Evolutionary conservation across 345 rosid species (phyloP).

Genomic region (Pugionium dolabratum): DNA sequence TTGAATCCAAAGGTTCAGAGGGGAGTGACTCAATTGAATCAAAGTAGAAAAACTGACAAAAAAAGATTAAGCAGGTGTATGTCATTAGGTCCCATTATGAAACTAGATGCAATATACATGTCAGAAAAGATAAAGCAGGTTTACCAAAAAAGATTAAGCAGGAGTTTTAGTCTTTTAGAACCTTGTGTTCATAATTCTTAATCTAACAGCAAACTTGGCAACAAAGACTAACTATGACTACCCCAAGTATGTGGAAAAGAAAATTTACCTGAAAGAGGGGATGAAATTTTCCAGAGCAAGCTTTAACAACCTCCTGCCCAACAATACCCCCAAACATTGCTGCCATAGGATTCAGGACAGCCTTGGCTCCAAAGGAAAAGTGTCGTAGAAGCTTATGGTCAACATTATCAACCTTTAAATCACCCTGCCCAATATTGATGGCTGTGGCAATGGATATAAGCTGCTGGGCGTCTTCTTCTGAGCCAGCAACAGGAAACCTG

Average conservation of each 20-base stretch:
- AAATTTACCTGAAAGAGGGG: conserved; percentile 85
- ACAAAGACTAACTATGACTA: conserved; percentile 10
- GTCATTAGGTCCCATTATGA: conserved; percentile 2
- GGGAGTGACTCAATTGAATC: conserved; percentile 97
- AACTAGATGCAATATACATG: conserved; percentile 4
- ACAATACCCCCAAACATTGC: conserved; percentile 99
- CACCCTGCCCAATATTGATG: conserved; percentile 73
- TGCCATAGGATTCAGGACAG: conserved; percentile 98
- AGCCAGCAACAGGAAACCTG: conserved; percentile 82
- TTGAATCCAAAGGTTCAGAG: conserved; percentile 63
- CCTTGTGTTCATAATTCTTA: not conserved
- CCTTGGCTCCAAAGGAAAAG: conserved; percentile 95
- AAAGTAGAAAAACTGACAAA: conserved; percentile 88
- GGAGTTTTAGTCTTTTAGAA: not conserved
- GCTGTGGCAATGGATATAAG: conserved; percentile 60
- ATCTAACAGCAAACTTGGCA: not conserved
- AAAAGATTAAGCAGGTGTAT: conserved; percentile 10
- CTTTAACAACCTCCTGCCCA: conserved; percentile 98
- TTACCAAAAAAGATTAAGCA: not conserved
- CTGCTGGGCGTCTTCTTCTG: conserved; percentile 86
- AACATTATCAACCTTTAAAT: conserved; percentile 69
- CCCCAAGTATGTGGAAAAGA: conserved; percentile 7
- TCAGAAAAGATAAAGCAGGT: not conserved
- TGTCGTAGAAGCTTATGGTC: conserved; percentile 73
- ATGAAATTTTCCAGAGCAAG: conserved; percentile 98